Percentiles rank a stretch among this genome's conserved stretches.
These are phyloP conservation scores for Chamaecyparis obtusa DNA, from an alignment of 75 land plant genomes.

Conservation along the genomic window DNA sequence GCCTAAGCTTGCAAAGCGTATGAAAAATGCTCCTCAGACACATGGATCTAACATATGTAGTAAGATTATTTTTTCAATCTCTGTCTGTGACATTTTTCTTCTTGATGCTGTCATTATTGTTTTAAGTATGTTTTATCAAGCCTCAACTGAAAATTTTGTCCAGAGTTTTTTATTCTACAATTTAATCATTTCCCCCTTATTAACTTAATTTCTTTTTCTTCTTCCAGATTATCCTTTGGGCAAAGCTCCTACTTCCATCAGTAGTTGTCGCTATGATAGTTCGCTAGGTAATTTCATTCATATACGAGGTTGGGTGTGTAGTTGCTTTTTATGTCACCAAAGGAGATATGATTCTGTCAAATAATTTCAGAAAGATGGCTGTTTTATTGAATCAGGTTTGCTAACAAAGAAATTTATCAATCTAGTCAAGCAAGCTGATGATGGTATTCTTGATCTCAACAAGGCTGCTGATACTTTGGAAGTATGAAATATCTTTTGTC, in stretches of 20 bases:
- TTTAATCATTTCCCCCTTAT: neutral
- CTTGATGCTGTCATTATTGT: neutral
- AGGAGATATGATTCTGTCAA: slow-evolving; percentile 2
- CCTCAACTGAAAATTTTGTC: neutral
- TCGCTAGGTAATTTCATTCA: slow-evolving; percentile 56
- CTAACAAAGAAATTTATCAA: slow-evolving; percentile 85
- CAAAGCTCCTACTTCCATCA: slow-evolving; percentile 27
- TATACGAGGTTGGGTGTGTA: slow-evolving; percentile 1
- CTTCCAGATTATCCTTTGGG: slow-evolving; percentile 28
- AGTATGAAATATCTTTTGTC: slow-evolving; percentile 26
- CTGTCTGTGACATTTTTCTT: neutral
- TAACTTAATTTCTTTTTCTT: neutral
- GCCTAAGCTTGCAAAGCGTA: slow-evolving; percentile 22
- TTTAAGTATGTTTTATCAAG: neutral
- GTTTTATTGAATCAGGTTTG: slow-evolving; percentile 48
- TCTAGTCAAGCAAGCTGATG: slow-evolving; percentile 74
- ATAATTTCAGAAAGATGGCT: neutral
- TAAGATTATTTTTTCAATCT: neutral
- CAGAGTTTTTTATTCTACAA: neutral
- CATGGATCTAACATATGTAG: slow-evolving; percentile 38
- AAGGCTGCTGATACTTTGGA: slow-evolving; percentile 67
- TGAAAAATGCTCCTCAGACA: slow-evolving; percentile 18
- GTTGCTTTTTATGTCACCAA: slow-evolving; percentile 4
- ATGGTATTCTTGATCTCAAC: slow-evolving; percentile 85
- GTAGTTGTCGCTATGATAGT: slow-evolving; percentile 79